Conservation (phyloP, 305 asterid genomes). For the Fraxinus albicans region DNA sequence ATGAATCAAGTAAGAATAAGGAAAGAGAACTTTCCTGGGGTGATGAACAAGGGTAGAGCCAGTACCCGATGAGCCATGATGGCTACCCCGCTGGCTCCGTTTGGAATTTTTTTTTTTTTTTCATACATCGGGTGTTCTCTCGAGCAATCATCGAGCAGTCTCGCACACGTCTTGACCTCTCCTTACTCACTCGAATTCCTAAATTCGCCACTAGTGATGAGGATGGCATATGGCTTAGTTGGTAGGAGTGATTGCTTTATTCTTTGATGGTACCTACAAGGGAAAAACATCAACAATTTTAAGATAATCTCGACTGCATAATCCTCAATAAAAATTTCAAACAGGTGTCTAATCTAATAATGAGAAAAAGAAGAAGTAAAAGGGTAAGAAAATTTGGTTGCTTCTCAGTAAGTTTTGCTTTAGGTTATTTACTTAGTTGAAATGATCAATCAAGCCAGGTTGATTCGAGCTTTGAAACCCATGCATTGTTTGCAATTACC, state of each 20-base stretch:
- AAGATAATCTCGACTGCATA: not conserved
- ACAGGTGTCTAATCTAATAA: not conserved
- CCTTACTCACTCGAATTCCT: not conserved
- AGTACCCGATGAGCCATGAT: not conserved
- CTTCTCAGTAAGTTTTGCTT: too few relatives aligned
- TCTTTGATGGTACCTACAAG: not conserved
- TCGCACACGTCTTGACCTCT: not conserved
- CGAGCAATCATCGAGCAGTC: not conserved
- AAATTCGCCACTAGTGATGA: not conserved
- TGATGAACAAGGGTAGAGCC: not conserved
- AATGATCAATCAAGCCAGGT: not conserved
- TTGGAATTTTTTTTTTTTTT: too few relatives aligned
- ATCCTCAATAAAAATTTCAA: not conserved
- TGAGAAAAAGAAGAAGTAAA: not conserved
- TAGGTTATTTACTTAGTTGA: not conserved
- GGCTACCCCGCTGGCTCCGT: not conserved
- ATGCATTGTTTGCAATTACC: not conserved
- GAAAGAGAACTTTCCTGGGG: not conserved
- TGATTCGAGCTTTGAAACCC: not conserved
- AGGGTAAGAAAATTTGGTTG: not conserved
- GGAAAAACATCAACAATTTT: too few relatives aligned
- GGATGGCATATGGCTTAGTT: not conserved
- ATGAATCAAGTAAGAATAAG: not conserved
- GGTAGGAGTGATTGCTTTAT: not conserved
- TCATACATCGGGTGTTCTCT: not conserved